Evolutionary conservation across 2,329 filamentous ascomycete genomes (phyloP).

Genomic region (Talaromyces piceae): DNA sequence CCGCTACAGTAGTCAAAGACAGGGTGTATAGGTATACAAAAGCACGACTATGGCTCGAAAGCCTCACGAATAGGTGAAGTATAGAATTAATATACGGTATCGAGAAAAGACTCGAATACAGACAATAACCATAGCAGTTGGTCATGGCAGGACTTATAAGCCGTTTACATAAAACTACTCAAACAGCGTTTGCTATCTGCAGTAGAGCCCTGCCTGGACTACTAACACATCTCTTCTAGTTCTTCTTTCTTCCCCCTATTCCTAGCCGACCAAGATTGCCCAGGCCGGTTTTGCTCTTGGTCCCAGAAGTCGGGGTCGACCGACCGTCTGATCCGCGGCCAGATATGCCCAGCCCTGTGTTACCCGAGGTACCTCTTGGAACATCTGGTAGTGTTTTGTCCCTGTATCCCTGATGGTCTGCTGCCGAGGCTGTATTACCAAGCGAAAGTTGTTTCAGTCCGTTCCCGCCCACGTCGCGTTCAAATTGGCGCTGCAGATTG

Average conservation of each 20-base stretch:
- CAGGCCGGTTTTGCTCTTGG: constrained; percentile 56
- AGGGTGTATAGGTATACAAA: background rate
- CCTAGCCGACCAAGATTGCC: constrained; percentile 64
- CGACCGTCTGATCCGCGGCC: constrained; percentile 40
- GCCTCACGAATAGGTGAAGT: background rate
- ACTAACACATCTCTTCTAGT: constrained; percentile 17
- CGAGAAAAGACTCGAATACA: background rate
- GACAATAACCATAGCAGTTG: background rate
- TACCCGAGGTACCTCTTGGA: constrained; percentile 20
- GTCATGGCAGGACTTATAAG: too few relatives aligned
- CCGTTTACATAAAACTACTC: too few relatives aligned
- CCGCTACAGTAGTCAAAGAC: background rate
- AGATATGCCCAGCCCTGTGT: constrained; percentile 22
- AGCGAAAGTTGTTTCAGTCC: constrained; percentile 28
- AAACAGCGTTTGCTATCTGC: too few relatives aligned
- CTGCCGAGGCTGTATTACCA: constrained; percentile 22
- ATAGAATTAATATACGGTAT: background rate
- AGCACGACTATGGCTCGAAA: background rate
- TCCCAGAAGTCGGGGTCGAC: constrained; percentile 31
- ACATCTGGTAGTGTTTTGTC: constrained; percentile 29
- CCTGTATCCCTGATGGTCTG: constrained; percentile 18
- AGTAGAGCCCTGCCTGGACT: background rate
- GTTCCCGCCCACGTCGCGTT: constrained; percentile 45
- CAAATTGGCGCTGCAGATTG: constrained; percentile 37
- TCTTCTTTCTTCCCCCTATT: constrained; percentile 57